These are phyloP conservation scores for Bjerkandera adusta DNA, from an alignment of 1,284 basidiomycete genomes.

Conservation along the genomic window DNA sequence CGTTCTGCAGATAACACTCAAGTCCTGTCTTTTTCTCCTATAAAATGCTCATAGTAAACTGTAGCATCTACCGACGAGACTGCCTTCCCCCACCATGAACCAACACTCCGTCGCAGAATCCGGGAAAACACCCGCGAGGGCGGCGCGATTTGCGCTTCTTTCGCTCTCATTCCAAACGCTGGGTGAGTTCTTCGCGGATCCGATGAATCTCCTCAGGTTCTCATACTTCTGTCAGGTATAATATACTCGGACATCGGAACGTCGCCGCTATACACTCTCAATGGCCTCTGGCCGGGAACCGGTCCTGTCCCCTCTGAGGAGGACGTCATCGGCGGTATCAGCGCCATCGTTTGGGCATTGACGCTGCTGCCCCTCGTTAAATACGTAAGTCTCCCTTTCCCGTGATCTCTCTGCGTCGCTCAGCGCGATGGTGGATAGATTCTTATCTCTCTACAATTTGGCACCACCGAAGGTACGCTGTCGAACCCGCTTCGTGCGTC, in stretches of 20 bases:
- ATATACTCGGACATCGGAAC: slow-evolving; percentile 70
- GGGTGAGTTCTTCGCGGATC: slow-evolving; percentile 24
- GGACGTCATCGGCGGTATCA: slow-evolving; percentile 59
- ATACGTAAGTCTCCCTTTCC: slow-evolving; percentile 41
- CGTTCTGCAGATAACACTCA: not conserved
- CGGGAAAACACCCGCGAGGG: not conserved
- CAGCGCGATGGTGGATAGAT: slow-evolving; percentile 34
- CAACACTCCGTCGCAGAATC: slow-evolving; percentile 2
- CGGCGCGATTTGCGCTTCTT: not conserved
- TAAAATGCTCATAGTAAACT: not conserved
- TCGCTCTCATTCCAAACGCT: slow-evolving; percentile 31
- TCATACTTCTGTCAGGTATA: slow-evolving; percentile 40
- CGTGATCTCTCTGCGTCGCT: not conserved
- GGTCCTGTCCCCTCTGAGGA: slow-evolving; percentile 50
- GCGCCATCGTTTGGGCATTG: slow-evolving; percentile 63
- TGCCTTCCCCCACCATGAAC: not conserved
- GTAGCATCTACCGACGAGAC: not conserved
- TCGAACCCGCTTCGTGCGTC: not conserved
- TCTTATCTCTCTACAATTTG: slow-evolving; percentile 54
- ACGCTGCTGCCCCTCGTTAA: slow-evolving; percentile 60
- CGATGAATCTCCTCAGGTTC: not conserved
- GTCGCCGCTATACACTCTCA: slow-evolving; percentile 61
- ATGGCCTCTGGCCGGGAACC: slow-evolving; percentile 55
- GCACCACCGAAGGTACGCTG: slow-evolving; percentile 48
- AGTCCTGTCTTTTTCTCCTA: not conserved